Conservation (phyloP, 1,139 yeast species). For the Candida dubliniensis region DNA sequence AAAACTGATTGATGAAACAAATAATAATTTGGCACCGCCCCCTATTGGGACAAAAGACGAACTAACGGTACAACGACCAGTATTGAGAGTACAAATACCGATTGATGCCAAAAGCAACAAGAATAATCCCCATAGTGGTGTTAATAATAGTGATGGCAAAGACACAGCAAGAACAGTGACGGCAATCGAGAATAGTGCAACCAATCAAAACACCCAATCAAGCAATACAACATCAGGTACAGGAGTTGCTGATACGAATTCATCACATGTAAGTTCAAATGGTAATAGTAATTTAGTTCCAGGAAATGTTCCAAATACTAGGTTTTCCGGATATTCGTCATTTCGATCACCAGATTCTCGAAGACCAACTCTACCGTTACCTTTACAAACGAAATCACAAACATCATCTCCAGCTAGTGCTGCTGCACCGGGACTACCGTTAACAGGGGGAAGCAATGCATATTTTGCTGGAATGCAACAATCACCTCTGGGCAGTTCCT, state of each 20-base stretch:
- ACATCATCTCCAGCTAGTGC: conserved; percentile 47
- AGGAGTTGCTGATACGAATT: not conserved
- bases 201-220: conserved; percentile 6
- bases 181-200: conserved; percentile 30
- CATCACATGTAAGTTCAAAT: conserved; percentile 8
- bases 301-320: conserved; percentile 11
- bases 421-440: conserved; percentile 41
- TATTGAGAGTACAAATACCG: conserved; percentile 53
- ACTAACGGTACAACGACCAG: conserved; percentile 37
- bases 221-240: conserved; percentile 1
- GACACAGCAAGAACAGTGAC: conserved; percentile 33
- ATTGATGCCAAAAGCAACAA: conserved; percentile 30
- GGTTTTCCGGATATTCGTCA: conserved; percentile 27
- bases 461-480: conserved; percentile 8
- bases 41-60: conserved; percentile 4
- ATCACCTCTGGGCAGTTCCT: conserved; percentile 5
- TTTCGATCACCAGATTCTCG: conserved; percentile 40
- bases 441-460: not conserved
- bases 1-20: conserved; percentile 11
- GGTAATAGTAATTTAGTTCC: conserved; percentile 8
- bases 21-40: conserved; percentile 2
- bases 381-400: conserved; percentile 41
- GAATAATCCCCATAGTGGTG: conserved; percentile 26
- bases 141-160: conserved; percentile 6
- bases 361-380: conserved; percentile 43